phyloP scores from a whole-genome alignment of 1,139 yeast species.

The Candida tetrigidarum region DNA sequence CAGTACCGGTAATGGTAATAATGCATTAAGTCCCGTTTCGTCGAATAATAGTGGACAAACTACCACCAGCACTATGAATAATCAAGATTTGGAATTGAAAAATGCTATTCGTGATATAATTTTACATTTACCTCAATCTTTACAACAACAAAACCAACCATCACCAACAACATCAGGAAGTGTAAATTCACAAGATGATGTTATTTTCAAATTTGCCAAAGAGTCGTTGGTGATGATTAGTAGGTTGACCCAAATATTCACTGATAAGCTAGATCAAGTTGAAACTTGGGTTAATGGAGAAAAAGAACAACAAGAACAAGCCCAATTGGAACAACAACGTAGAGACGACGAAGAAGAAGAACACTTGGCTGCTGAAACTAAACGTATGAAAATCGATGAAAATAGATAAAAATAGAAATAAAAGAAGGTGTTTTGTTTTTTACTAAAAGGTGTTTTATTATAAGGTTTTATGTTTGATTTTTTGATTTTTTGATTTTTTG shows the following conservation, averaged over 20 bases:
- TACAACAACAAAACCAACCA: slow-evolving; percentile 30
- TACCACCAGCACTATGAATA: not conserved
- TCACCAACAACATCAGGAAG: slow-evolving; percentile 9
- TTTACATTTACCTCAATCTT: slow-evolving; percentile 62
- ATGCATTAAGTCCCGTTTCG: slow-evolving; percentile 16
- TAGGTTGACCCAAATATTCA: slow-evolving; percentile 80
- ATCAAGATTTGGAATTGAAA: slow-evolving; percentile 41
- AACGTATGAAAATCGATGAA: slow-evolving; percentile 19
- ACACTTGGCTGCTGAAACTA: slow-evolving; percentile 16
- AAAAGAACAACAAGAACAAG: slow-evolving; percentile 18
- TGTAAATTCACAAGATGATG: slow-evolving; percentile 46
- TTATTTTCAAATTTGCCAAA: slow-evolving; percentile 78
- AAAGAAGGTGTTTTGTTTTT: not conserved
- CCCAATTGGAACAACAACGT: slow-evolving; percentile 2
- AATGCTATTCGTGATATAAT: slow-evolving; percentile 81
- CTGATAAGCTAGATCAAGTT: slow-evolving; percentile 81
- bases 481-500: too few relatives aligned
- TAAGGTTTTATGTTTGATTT: too few relatives aligned
- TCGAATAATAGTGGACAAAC: slow-evolving; percentile 15
- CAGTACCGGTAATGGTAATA: slow-evolving; percentile 1
- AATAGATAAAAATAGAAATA: not conserved
- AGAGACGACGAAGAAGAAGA: slow-evolving; percentile 11
- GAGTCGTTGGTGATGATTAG: slow-evolving; percentile 90
- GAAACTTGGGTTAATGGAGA: slow-evolving; percentile 77
- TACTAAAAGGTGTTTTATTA: too few relatives aligned